Evolutionary conservation across 805 yeast species (phyloP).

Genomic region (Metschnikowia borealis): DNA sequence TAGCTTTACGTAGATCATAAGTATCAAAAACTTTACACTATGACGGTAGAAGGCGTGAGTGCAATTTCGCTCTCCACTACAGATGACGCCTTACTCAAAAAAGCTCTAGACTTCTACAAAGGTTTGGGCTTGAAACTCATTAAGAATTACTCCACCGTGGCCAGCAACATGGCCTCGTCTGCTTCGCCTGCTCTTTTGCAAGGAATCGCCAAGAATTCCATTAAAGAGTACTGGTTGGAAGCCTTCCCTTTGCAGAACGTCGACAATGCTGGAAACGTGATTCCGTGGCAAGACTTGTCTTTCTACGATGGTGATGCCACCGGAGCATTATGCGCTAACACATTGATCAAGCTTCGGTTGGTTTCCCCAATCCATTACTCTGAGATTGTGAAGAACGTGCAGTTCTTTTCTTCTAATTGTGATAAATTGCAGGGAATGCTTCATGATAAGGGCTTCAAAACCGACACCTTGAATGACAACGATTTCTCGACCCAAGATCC

Average conservation of each 20-base stretch:
- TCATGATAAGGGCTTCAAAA: slow-evolving; percentile 3
- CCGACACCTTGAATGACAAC: slow-evolving; percentile 9
- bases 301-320: slow-evolving; percentile 38
- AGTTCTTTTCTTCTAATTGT: slow-evolving; percentile 32
- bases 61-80: slow-evolving; percentile 60
- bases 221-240: slow-evolving; percentile 71
- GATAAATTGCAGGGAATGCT: slow-evolving; percentile 20
- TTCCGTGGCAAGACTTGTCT: slow-evolving; percentile 40
- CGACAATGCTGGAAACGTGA: slow-evolving; percentile 30
- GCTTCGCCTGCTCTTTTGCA: slow-evolving; percentile 22
- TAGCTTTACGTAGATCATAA: neutral
- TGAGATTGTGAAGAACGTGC: slow-evolving; percentile 18
- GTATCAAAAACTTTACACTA: neutral
- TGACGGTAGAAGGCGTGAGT: slow-evolving; percentile 36
- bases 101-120: slow-evolving; percentile 54
- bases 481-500: slow-evolving; percentile 26
- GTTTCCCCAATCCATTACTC: slow-evolving; percentile 16
- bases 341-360: slow-evolving; percentile 35
- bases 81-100: slow-evolving; percentile 42
- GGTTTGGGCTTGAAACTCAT: slow-evolving; percentile 57
- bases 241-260: slow-evolving; percentile 50
- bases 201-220: slow-evolving; percentile 64
- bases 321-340: slow-evolving; percentile 23
- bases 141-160: slow-evolving; percentile 55
- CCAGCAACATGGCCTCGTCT: slow-evolving; percentile 29